Base-by-base conservation (phyloP, 1,284 basidiomycete genomes). In the Earliella scabrosa region DNA sequence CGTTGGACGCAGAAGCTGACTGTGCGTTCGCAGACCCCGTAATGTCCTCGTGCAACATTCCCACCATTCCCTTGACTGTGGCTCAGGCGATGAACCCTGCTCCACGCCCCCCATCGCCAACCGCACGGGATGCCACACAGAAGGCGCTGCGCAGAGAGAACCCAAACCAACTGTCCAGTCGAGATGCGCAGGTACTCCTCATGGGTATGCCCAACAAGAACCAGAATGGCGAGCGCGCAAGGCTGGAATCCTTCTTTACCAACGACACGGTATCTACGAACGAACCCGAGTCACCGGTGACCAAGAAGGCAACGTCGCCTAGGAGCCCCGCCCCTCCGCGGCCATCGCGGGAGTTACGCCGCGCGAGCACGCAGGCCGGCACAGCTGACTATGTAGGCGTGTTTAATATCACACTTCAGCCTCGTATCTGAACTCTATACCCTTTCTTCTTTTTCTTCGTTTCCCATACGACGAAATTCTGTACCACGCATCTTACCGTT, bases 71-170 rank as follows among this genome's bases (percentile, higher is more conserved):
- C 2, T 82, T 99, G 36, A 86, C 90, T 38, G 93, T 98, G 44
- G 97, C 97, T 1, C 96, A 98, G 75, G 87, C 95, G 8, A 93
- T 98, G 92, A 95, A 93, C 67, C 95, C 95, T 1, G 90, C 93
- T 0, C 97, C 97, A 11, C 83, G 97, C 11, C 97, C 97, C 1
- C 97, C 97, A 0, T 97, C 94, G 1, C 97, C 97, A 0, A 84
- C 85, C 0, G 87, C 90, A 9, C 88, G 96, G 14, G 94, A 87
- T 5, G 92, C 95, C 5, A 93, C 92, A 0, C 97, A 99, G 75
- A 88, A 90, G 57, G 95, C 95, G 0, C 79, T 91, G 53, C 84
- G 92, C 10, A 81, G 94, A 31, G 92, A 95, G 63, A 94, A 98
- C 70, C 91, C 93, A 8, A 91, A 94, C 71, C 89, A 95, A 68